phyloP scores from a whole-genome alignment of 1,284 basidiomycete species.

The Moesziomyces antarcticus region DNA sequence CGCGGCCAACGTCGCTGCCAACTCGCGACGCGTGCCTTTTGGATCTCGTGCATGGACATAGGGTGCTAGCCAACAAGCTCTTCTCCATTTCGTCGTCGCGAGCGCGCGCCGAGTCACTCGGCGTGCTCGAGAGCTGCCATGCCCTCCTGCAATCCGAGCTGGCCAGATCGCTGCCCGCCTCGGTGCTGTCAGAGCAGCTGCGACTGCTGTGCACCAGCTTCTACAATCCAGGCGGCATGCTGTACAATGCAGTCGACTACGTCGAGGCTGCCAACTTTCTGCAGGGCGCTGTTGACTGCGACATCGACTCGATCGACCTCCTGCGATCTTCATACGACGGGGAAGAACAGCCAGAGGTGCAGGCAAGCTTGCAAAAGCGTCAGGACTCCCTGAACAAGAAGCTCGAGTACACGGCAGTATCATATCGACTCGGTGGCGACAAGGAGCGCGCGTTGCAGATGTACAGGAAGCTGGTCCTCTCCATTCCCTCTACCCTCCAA shows the following conservation, averaged over 20 bases:
- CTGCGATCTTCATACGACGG: not conserved
- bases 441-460: constrained; percentile 22
- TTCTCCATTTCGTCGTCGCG: constrained; percentile 25
- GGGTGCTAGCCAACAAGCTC: constrained; percentile 41
- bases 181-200: constrained; percentile 24
- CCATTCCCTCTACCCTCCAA: constrained; percentile 1
- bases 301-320: constrained; percentile 25
- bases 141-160: constrained; percentile 9
- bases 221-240: constrained; percentile 68
- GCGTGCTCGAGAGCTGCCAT: constrained; percentile 21
- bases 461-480: constrained; percentile 17
- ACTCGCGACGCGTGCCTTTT: constrained; percentile 23
- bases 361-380: constrained; percentile 9
- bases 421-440: constrained; percentile 35
- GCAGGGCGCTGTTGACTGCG: constrained; percentile 50
- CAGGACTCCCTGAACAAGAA: constrained; percentile 26
- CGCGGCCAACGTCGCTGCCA: constrained; percentile 18
- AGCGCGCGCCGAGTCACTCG: constrained; percentile 18
- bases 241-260: constrained; percentile 64
- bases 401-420: constrained; percentile 44
- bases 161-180: constrained; percentile 7
- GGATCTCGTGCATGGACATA: constrained; percentile 34
- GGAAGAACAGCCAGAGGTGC: constrained; percentile 11
- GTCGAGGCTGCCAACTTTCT: constrained; percentile 61
- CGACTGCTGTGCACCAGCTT: constrained; percentile 61